A percentile compares a stretch with the other conserved stretches of the same genome.
phyloP scores from a whole-genome alignment of 768 basidiomycete genomes.

The Phylloporus rhodoxanthus region DNA sequence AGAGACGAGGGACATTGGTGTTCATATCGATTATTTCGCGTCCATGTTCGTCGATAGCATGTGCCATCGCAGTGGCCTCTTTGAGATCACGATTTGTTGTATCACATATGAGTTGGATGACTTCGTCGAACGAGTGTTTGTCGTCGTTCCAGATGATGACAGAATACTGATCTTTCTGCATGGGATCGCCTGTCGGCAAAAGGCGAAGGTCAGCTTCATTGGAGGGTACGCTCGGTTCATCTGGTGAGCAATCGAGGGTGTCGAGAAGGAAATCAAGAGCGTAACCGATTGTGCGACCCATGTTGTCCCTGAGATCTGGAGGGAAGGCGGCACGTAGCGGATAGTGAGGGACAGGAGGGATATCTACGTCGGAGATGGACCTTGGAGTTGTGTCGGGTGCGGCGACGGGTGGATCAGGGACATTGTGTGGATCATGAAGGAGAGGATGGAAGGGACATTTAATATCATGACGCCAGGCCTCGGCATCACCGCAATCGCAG shows the following conservation, averaged over 20 bases:
- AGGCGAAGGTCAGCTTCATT: conserved; percentile 66
- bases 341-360: conserved; percentile 58
- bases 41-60: conserved; percentile 70
- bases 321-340: conserved; percentile 53
- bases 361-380: conserved; percentile 39
- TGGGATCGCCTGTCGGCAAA: conserved; percentile 72
- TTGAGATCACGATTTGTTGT: conserved; percentile 44
- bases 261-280: conserved; percentile 80
- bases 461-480: conserved; percentile 73
- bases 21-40: conserved; percentile 81
- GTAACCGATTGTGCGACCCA: conserved; percentile 67
- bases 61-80: conserved; percentile 52
- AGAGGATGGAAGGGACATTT: conserved; percentile 75
- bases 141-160: conserved; percentile 96
- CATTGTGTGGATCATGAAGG: conserved; percentile 16
- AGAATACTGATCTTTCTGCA: conserved; percentile 73
- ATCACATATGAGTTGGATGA: conserved; percentile 67
- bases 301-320: conserved; percentile 64
- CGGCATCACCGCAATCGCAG: conserved; percentile 91
- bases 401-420: conserved; percentile 7
- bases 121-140: conserved; percentile 89
- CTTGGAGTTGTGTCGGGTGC: conserved; percentile 38
- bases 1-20: conserved; percentile 42
- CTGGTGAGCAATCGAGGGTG: conserved; percentile 75
- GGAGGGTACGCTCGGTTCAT: conserved; percentile 62